Base-by-base conservation (phyloP, 352 stramenopile genomes). In the Phytophthora hybrid region DNA sequence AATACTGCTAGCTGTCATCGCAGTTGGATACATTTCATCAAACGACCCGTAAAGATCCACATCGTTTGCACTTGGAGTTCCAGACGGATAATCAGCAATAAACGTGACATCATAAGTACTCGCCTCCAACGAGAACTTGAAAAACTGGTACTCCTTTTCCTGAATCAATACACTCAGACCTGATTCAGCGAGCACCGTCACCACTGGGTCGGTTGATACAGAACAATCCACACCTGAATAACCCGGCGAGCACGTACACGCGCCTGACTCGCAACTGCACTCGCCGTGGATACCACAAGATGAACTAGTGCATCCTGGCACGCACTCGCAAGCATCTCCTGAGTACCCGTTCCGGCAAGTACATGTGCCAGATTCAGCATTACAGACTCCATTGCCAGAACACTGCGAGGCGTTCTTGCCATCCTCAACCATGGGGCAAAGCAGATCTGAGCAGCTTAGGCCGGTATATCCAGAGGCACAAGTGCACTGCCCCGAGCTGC, bases 21-120 rank as follows among this genome's bases (percentile, higher is more conserved):
- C 83, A 16, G 79, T 93, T 31, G 88, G 87, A 21, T 79, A 85
- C 23, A 54, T 52, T 41, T 92, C 83, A 55, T 90, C 79, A 60
- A 95, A 95, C 1, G 88, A 95, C 16, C 82, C 87, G 46, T 93
- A 93, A 26, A 95, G 63, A 59, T 93, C 88, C 21, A 91, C 70
- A 57, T 95, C 87, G 16, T 74, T 64, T 18, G 53, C 59, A 8
- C 19, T 51, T 10, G 46, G 46, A 13, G 49, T 47, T 3, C 62
- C 68, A 10, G 57, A 64, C 5, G 69, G 53, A 58, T 88, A 90
- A 5, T 77, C 63, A 7, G 90, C 59, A 13, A 90, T 60, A 19
- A 93, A 89, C 11, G 87, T 90, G 47, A 93, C 70, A 59, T 95
- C 88, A 52, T 88, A 94, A 8, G 87, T 83, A 26, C 84, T 93